Conservation (phyloP, 805 yeast species). For the Nakazawaea molendinolei region DNA sequence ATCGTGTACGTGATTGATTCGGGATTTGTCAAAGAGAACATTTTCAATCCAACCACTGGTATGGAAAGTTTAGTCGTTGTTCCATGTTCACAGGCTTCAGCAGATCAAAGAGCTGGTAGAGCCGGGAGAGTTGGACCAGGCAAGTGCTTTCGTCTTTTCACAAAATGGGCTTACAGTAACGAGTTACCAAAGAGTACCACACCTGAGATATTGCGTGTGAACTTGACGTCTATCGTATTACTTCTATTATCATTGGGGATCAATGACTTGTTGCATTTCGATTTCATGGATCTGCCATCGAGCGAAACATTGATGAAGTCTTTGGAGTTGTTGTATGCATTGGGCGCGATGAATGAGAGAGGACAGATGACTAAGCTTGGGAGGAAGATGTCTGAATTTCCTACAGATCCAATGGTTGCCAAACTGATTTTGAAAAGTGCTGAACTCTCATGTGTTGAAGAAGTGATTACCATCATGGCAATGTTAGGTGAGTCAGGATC, state of each 20-base stretch:
- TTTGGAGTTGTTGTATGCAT: constrained; percentile 71
- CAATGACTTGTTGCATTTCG: constrained; percentile 73
- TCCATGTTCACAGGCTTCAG: constrained; percentile 92
- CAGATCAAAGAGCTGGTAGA: constrained; percentile 95
- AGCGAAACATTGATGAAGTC: constrained; percentile 66
- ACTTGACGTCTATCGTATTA: constrained; percentile 69
- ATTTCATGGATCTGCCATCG: constrained; percentile 88
- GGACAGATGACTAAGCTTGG: constrained; percentile 80
- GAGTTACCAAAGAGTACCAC: constrained; percentile 76
- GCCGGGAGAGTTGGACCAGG: constrained; percentile 99
- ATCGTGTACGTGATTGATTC: constrained; percentile 91
- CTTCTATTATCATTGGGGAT: constrained; percentile 79
- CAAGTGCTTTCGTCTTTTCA: constrained; percentile 82
- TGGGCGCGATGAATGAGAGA: constrained; percentile 77
- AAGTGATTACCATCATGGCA: constrained; percentile 67
- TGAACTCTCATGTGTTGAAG: constrained; percentile 53
- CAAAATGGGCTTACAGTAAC: constrained; percentile 72
- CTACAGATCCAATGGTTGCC: constrained; percentile 86
- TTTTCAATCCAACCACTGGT: constrained; percentile 79
- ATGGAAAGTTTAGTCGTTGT: constrained; percentile 82
- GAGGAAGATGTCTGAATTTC: constrained; percentile 82
- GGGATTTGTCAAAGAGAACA: constrained; percentile 89
- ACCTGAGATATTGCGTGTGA: constrained; percentile 89
- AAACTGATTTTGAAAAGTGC: constrained; percentile 65
- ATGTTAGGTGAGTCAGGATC: constrained; percentile 78